Base-by-base conservation (phyloP, 2,329 filamentous ascomycete genomes). In the Rosellinia necatrix region DNA sequence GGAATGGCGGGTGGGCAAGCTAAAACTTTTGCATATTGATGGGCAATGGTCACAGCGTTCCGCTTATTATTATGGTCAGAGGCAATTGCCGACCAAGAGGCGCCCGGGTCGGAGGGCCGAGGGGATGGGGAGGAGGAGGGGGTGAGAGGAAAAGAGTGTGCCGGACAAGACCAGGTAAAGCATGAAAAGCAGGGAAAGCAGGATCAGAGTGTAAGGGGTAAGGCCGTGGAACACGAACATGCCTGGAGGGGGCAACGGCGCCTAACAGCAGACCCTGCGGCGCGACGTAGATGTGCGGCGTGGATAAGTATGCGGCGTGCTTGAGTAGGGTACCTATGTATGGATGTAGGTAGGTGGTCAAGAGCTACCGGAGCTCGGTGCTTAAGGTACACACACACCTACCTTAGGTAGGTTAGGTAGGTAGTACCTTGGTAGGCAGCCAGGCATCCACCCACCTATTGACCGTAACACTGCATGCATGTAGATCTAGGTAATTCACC, bases 261-360 rank as follows among this genome's bases (percentile, higher is more conserved):
- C n/a, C n/a, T n/a, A 25, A 22, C 32, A 15, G 47, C 34, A 32
- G 30, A 35, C 25, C 17, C 37, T 47, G 44, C 41, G 43, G 37
- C 44, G 24, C 13, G 19, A 13, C 15, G 37, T 47, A 27, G 37
- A 53, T 41, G 44, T 49, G 54, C 54, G 49, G 49, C 49, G 49
- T 40, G 34, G n/a, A n/a, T n/a, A n/a, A n/a, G n/a, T n/a, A n/a
- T n/a, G n/a, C n/a, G n/a, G n/a, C n/a, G n/a, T n/a, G n/a, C n/a
- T n/a, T n/a, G n/a, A n/a, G n/a, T n/a, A n/a, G n/a, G n/a, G n/a
- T n/a, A n/a, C n/a, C n/a, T n/a, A n/a, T n/a, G n/a, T n/a, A n/a
- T n/a, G n/a, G n/a, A n/a, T n/a, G n/a, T n/a, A n/a, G n/a, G n/a
- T n/a, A n/a, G n/a, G 54, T 49, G 52, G n/a, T n/a, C 34, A 51